Evolutionary conservation across 1,139 yeast genomes (phyloP), one percentile per base, ranked within the genome.

Genomic region (Taphrina pruni): DNA sequence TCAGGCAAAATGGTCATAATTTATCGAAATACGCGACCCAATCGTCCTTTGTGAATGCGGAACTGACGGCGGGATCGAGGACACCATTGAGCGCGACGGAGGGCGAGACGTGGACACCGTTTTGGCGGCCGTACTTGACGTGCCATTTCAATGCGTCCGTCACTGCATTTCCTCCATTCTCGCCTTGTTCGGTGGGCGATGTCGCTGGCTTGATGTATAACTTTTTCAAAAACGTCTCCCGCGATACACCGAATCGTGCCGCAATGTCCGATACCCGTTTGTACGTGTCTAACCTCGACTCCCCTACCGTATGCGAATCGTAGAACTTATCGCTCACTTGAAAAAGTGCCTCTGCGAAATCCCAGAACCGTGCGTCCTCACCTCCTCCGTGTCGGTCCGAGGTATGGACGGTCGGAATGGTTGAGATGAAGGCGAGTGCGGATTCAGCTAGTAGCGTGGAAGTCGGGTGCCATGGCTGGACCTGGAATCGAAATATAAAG

Each of bases 381-480:
- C 32, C 32, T 26, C 32, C 32, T 26, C 32, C 32, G 32, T 26
- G 32, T 26, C 32, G 4, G 32, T 26, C 4, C 32, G 32, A 26
- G 32, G 32, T 26, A 26, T 26, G 4, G 70, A 81, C 77, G 6
- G 80, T 82, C 9, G 92, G 87, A 39, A 83, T 83, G 64, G 87
- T 77, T 70, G 81, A 80, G 11, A 89, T 88, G 43, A 88, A 87
- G 0, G 88, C 94, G 58, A 91, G 78, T 0, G 89, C 84, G 57
- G 90, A 89, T 75, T 91, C 97, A 75, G 88, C 87, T 60, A 87
- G 81, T 61, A 86, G 79, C 9, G 85, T 83, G 0, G 93, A 87
- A 68, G 86, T 84, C 43, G 94, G 87, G 76, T 90, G 97, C 96
- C 96, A 90, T 73, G 95, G 94, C 78, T 90, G 96, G 50, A 88